A percentile compares a stretch with the other conserved stretches of the same genome.
These are phyloP conservation scores for Exidia glandulosa DNA, from an alignment of 768 basidiomycete species.

Conservation along the genomic window DNA sequence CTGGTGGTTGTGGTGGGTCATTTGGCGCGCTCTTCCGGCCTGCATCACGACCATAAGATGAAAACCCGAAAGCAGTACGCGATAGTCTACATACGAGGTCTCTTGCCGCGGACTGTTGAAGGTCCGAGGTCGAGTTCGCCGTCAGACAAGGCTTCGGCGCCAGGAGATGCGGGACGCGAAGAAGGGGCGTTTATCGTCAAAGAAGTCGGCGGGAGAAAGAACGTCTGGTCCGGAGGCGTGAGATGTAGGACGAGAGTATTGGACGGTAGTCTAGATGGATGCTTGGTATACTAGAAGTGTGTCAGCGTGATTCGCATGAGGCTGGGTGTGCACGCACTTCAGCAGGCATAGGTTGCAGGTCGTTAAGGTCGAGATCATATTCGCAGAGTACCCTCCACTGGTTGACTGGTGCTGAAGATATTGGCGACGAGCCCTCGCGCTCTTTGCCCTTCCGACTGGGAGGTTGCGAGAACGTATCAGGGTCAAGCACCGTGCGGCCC, in stretches of 20 bases:
- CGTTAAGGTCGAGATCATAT: conserved; percentile 52
- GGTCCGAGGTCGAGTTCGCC: conserved; percentile 50
- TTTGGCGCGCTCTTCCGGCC: background rate
- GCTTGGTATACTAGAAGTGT: background rate
- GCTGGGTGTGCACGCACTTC: conserved; percentile 38
- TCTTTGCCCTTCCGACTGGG: conserved; percentile 35
- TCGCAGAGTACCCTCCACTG: conserved; percentile 57
- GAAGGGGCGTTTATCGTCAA: too few relatives aligned
- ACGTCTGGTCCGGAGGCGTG: conserved; percentile 47
- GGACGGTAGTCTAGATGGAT: conserved; percentile 43
- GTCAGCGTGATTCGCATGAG: background rate
- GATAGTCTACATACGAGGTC: background rate
- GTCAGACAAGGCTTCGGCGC: conserved; percentile 57
- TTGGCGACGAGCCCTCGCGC: conserved; percentile 21
- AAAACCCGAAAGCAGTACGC: background rate
- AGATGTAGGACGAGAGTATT: conserved; percentile 65
- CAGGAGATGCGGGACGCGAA: conserved; percentile 42
- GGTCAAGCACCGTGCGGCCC: conserved; percentile 10
- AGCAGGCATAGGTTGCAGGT: conserved; percentile 46
- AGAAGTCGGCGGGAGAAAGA: conserved; percentile 45
- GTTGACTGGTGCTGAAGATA: conserved; percentile 6
- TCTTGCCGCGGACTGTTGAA: background rate
- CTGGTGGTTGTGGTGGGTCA: conserved; percentile 7
- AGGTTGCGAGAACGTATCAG: conserved; percentile 7
- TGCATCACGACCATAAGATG: too few relatives aligned